Evolutionary conservation across 2,329 filamentous ascomycete genomes (phyloP), one percentile per base, ranked within the genome.

Genomic region (Aspergillus puulaauensis): DNA sequence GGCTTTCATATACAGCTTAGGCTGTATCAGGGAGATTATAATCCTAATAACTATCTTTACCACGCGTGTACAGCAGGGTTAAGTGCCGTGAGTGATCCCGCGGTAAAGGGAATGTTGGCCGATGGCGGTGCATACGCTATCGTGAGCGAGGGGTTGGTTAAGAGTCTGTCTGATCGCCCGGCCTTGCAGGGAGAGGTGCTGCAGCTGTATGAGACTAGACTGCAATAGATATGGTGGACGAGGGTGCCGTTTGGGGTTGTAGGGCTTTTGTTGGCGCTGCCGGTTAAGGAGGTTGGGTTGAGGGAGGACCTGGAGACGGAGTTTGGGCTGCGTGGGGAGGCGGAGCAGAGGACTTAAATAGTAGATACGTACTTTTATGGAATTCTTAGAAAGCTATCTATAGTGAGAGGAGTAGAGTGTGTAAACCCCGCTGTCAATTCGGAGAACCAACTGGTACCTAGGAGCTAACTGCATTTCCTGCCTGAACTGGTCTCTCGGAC

Each of bases 101-200:
- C 21, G 2, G 11, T 69, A 0, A 27, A 48, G 2, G 47, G n/a
- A 3, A 15, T 54, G 7, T 43, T 71, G 5, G 23, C 27, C 5
- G 52, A 53, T 6, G 67, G 69, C 0, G 31, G 52, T 1, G 69
- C 66, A 4, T 73, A 71, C 49, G 52, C 60, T 33, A 40, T 61
- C 33, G 59, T 57, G 14, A 59, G 43, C 15, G 40, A 48, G n/a
- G 52, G 27, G 15, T 59, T 63, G 21, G 17, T 64, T 9, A 12
- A 45, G 9, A 52, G 57, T 6, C 35, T 58, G 4, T 3, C 11
- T 2, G 24, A 43, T 17, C 3, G 19, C 7, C 24, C 43, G 2
- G 17, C 2, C 6, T 11, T 52, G 1, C 21, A 37, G 43, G 31
- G 15, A 27, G 33, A 59, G 39, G 24, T 61, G 2, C 53, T 63